Conservation (phyloP, 148 eudicot species). For the Cornus kousa region DNA sequence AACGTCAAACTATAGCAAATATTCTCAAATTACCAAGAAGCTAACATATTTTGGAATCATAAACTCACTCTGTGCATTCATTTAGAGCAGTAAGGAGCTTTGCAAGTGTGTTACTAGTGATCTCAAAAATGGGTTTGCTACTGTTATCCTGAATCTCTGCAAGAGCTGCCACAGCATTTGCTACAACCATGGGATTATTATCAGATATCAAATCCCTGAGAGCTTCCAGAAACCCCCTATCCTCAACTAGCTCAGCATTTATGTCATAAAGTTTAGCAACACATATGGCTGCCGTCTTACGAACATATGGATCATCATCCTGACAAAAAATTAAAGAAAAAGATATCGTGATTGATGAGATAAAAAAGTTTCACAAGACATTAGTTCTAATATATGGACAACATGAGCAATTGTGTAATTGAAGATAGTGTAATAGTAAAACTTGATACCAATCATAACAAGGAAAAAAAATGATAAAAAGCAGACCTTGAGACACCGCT, state of each 20-base stretch:
- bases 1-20: not conserved
- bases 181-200: conserved; percentile 99
- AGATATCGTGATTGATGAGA: not conserved
- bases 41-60: conserved; percentile 14
- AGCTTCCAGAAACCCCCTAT: conserved; percentile 93
- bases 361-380: not conserved
- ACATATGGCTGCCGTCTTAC: conserved; percentile 99
- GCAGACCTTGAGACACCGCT: conserved; percentile 94
- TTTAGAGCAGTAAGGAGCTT: conserved; percentile 98
- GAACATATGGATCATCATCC: conserved; percentile 99
- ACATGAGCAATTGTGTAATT: conserved; percentile 1
- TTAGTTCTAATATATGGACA: not conserved
- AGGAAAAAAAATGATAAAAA: not conserved
- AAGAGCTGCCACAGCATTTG: conserved; percentile 99
- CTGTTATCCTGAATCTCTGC: conserved; percentile 97
- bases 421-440: not conserved
- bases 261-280: conserved; percentile 98
- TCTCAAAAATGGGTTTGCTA: conserved; percentile 80
- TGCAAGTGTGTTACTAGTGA: conserved; percentile 78
- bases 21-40: not conserved
- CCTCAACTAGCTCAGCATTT: conserved; percentile 98
- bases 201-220: conserved; percentile 98
- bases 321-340: conserved; percentile 23
- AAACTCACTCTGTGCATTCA: conserved; percentile 96
- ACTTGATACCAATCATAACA: conserved; percentile 3